Base-by-base conservation (phyloP, 768 basidiomycete genomes). In the Boletus rufocinnamomeus region DNA sequence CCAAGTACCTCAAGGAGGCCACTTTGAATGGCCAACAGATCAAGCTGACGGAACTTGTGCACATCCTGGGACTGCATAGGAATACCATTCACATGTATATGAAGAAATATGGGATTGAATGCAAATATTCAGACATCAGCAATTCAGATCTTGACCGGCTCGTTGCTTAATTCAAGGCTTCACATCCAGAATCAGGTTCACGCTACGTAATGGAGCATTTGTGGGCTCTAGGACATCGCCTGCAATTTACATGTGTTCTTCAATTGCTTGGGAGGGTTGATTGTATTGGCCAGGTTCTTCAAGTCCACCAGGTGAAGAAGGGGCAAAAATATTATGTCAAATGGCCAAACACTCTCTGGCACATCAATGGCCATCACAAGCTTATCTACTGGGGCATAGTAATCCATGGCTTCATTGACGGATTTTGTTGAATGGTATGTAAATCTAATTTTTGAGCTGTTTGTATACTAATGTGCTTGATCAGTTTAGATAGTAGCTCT, bases 341-440 rank as follows among this genome's bases (percentile, higher is more conserved):
- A 5, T 1, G 13, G 1, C 41, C 21, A 11, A 43, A 43, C 14
- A 21, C 41, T 3, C 6, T 43, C 0, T 70, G 65, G 67, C 65
- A 70, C 28, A 8, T 67, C 13, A 63, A 70, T 47, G 59, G 61
- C 2, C 61, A 71, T 28, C 67, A 70, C 21, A 70, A 70, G 17
- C 40, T 71, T 1, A 70, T 70, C 0, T 13, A 30, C 3, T 71
- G 67, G 66, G 64, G 68, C 0, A 7, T 69, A 45, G 56, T 70
- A 0, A 57, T 70, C 14, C 69, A 70, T 50, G 63, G 57, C 0
- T 52, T 69, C 16, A 61, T 72, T 38, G 71, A 75, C 54, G 66
- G 72, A 0, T 68, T 63, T 23, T 66, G 66, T 54, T 34, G 61
- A 17, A 73, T 56, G 1, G 70, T 72, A 51, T 71, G 68, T 17